Percentiles rank a stretch among this genome's conserved stretches.
These are phyloP conservation scores for Dryas drummondii DNA, from an alignment of 306 rosid species.

Conservation along the genomic window DNA sequence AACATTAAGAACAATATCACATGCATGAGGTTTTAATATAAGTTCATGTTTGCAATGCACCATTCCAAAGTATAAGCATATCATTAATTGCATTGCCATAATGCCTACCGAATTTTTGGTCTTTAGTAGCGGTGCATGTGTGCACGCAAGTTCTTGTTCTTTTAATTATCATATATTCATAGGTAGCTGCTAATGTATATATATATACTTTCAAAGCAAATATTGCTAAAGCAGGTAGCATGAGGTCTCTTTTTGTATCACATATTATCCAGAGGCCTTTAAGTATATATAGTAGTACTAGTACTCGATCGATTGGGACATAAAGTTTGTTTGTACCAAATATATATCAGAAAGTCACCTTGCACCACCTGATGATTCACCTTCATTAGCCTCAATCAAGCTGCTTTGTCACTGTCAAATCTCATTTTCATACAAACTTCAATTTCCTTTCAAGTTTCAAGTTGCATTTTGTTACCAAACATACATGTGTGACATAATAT, in stretches of 20 bases:
- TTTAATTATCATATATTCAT: background rate
- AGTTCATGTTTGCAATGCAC: background rate
- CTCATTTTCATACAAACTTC: background rate
- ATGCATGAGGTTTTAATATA: background rate
- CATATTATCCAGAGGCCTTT: background rate
- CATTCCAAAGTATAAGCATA: background rate
- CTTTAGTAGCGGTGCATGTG: background rate
- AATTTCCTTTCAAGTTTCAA: background rate
- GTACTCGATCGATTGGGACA: background rate
- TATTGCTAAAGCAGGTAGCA: background rate
- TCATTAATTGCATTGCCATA: background rate
- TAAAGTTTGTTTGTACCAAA: conserved; percentile 1
- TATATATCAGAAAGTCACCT: background rate
- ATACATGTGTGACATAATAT: background rate
- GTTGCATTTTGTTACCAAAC: too few species aligned
- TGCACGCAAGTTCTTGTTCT: background rate
- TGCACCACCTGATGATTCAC: background rate
- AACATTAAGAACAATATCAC: too few species aligned
- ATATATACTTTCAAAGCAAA: background rate
- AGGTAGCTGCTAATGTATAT: background rate
- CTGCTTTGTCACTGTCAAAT: background rate
- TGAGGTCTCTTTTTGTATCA: background rate
- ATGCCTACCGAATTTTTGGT: background rate
- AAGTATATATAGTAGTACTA: background rate
- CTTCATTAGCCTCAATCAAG: background rate